Conservation (phyloP, 2,329 filamentous ascomycete genomes). For the Fusarium hostae region DNA sequence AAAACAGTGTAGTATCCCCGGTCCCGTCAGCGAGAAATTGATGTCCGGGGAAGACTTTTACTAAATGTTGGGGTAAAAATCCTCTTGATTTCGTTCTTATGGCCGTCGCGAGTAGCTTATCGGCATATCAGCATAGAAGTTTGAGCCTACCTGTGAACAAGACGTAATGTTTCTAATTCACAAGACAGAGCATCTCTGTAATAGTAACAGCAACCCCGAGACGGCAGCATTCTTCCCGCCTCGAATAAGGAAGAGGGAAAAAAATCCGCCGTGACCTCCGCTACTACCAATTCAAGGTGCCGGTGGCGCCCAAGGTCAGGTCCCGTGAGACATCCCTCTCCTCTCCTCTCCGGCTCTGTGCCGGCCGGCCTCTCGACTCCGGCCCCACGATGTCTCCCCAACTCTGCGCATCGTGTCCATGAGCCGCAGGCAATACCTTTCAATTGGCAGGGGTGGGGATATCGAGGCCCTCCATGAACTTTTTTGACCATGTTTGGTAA, state of each 20-base stretch:
- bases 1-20: not conserved
- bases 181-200: not conserved
- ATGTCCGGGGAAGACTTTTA: conserved; percentile 19
- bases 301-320: conserved; percentile 35
- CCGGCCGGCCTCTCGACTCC: conserved; percentile 43
- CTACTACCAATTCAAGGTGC: not conserved
- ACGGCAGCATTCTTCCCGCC: not conserved
- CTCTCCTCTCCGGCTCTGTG: conserved; percentile 38
- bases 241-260: not conserved
- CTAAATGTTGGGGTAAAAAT: conserved; percentile 17
- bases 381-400: conserved; percentile 39
- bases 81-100: not conserved
- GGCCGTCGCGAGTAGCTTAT: not conserved
- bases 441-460: conserved; percentile 16
- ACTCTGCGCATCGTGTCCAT: conserved; percentile 24
- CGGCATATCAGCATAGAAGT: not conserved
- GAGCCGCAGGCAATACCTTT: conserved; percentile 32
- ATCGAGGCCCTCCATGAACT: conserved; percentile 33
- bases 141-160: not conserved
- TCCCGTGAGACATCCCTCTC: conserved; percentile 36
- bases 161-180: not conserved
- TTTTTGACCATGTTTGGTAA: conserved; percentile 20
- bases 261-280: not conserved
- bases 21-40: conserved; percentile 9
- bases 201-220: not conserved